Conservation (phyloP, 2,329 filamentous ascomycete genomes). For the Fusarium devonianum region DNA sequence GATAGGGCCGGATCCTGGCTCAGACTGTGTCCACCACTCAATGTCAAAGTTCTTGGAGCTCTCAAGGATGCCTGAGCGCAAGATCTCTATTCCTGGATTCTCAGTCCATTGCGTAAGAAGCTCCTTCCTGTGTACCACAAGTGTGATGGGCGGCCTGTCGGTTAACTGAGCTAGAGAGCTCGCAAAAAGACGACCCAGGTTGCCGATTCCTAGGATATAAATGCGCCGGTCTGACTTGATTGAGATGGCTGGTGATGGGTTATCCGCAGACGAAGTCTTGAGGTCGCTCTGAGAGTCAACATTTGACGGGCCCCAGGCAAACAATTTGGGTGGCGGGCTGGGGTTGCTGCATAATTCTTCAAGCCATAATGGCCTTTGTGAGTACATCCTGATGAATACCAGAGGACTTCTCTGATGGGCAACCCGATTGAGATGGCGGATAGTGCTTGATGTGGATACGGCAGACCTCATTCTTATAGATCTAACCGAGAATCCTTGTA, state of each 20-base stretch:
- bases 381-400: constrained; percentile 33
- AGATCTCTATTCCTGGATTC: constrained; percentile 54
- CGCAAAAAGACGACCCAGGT: constrained; percentile 81
- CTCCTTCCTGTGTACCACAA: constrained; percentile 73
- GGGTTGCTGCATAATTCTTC: constrained; percentile 38
- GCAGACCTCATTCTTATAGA: constrained; percentile 11
- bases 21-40: constrained; percentile 62
- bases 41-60: constrained; percentile 54
- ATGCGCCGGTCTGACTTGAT: constrained; percentile 57
- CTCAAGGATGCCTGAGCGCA: constrained; percentile 45
- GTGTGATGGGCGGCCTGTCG: constrained; percentile 74
- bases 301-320: constrained; percentile 47
- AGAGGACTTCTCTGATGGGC: not conserved
- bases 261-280: not conserved
- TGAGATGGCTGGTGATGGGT: not conserved
- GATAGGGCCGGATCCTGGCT: constrained; percentile 47
- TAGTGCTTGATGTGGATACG: not conserved
- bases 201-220: constrained; percentile 81
- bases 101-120: constrained; percentile 58
- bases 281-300: constrained; percentile 20
- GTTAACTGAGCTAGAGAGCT: constrained; percentile 69
- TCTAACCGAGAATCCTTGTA: not conserved
- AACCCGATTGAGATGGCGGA: not conserved
- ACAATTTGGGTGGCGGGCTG: constrained; percentile 45
- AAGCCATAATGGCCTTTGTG: constrained; percentile 47